phyloP scores from a whole-genome alignment of 2,329 filamentous ascomycete genomes.

The Knoxdaviesia capensis region DNA sequence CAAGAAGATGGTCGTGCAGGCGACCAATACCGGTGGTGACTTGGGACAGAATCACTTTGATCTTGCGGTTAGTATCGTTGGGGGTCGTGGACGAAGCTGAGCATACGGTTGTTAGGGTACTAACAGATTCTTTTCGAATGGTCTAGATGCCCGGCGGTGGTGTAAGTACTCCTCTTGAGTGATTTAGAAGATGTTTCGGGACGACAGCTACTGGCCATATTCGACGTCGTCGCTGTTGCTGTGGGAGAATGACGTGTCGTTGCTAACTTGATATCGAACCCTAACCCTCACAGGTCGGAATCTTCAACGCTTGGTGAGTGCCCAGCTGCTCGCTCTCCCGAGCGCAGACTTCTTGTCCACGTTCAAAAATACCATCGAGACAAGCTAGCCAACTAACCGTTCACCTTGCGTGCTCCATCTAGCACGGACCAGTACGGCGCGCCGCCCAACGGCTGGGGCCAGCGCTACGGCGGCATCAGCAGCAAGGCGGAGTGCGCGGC shows the following conservation, averaged over 20 bases:
- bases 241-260: no score
- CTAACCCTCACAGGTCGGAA: no score
- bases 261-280: no score
- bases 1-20: slow-evolving; percentile 44
- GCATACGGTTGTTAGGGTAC: slow-evolving; percentile 15
- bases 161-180: slow-evolving; percentile 31
- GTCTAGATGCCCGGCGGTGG: slow-evolving; percentile 31
- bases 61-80: slow-evolving; percentile 11
- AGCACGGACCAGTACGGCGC: slow-evolving; percentile 20
- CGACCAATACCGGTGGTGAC: slow-evolving; percentile 41
- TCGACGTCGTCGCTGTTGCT: no score
- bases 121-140: slow-evolving; percentile 5
- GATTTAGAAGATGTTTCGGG: slow-evolving; percentile 9
- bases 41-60: slow-evolving; percentile 38
- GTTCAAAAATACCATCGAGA: no score
- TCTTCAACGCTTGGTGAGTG: no score
- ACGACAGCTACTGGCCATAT: no score
- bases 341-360: no score
- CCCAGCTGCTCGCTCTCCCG: no score
- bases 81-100: slow-evolving; percentile 1
- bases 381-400: no score
- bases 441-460: slow-evolving; percentile 29
- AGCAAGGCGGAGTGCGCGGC: slow-evolving; percentile 27
- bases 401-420: no score
- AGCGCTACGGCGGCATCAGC: slow-evolving; percentile 35